Percentiles rank a stretch among this genome's conserved stretches.
phyloP scores from a whole-genome alignment of 148 eudicot genomes.

The Limonium bicolor region DNA sequence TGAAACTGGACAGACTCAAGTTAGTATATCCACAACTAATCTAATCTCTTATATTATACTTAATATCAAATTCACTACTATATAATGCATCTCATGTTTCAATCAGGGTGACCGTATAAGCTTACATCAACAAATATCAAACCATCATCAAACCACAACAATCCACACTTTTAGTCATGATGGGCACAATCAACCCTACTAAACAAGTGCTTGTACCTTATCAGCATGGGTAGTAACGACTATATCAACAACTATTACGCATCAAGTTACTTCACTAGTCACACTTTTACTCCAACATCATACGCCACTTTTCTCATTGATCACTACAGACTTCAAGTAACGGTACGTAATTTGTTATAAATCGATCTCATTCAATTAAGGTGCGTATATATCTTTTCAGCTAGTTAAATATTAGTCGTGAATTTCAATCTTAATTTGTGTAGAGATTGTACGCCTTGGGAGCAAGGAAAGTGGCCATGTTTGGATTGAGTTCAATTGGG shows the following conservation, averaged over 20 bases:
- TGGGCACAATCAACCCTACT: not conserved
- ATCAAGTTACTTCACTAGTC: not conserved
- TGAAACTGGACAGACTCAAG: conserved; percentile 5
- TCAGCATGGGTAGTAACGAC: conserved; percentile 9
- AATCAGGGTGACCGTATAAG: conserved; percentile 1
- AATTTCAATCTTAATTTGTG: too few species aligned
- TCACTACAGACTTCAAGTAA: conserved; percentile 2
- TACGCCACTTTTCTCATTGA: conserved; percentile 1
- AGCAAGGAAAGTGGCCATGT: conserved; percentile 47
- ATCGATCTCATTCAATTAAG: too few species aligned
- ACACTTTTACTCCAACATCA: not conserved
- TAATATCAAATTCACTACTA: not conserved
- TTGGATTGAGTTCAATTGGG: conserved; percentile 29
- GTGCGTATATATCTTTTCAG: too few species aligned
- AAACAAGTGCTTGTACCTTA: conserved; percentile 4
- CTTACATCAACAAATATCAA: not conserved
- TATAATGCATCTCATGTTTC: not conserved
- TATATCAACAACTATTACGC: conserved; percentile 10
- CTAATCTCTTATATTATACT: too few species aligned
- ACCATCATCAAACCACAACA: not conserved
- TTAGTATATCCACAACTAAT: too few species aligned
- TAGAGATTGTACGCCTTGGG: conserved; percentile 28
- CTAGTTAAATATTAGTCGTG: too few species aligned
- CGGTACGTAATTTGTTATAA: not conserved
- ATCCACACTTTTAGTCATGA: not conserved